Conservation (phyloP, 1,139 yeast species). For the Debaryomycetaceae sp. region DNA sequence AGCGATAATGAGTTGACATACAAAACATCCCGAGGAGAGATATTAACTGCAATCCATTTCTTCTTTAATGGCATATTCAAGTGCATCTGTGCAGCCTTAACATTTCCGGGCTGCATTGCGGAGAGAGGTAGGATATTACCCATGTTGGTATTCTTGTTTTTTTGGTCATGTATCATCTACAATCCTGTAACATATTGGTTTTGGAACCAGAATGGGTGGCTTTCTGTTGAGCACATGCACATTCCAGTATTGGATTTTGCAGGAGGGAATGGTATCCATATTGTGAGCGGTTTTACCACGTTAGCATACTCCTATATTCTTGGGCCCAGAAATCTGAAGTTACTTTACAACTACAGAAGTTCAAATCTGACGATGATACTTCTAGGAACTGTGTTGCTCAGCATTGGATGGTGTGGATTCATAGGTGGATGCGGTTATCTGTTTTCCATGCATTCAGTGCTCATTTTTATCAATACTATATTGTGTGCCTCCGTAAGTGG, state of each 20-base stretch:
- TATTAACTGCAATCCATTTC: slow-evolving; percentile 40
- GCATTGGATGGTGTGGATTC: slow-evolving; percentile 46
- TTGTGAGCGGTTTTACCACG: slow-evolving; percentile 57
- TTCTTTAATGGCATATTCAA: slow-evolving; percentile 52
- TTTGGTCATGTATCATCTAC: slow-evolving; percentile 57
- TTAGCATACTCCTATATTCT: slow-evolving; percentile 57
- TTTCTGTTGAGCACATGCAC: slow-evolving; percentile 33
- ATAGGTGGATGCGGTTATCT: slow-evolving; percentile 44
- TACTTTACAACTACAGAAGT: slow-evolving; percentile 34
- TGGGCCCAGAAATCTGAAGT: slow-evolving; percentile 49
- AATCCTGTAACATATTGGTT: slow-evolving; percentile 66
- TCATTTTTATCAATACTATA: slow-evolving; percentile 33
- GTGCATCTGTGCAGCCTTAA: slow-evolving; percentile 48
- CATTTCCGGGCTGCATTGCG: slow-evolving; percentile 56
- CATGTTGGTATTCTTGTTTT: slow-evolving; percentile 47
- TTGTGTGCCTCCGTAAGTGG: slow-evolving; percentile 36
- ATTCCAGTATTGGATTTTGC: slow-evolving; percentile 60
- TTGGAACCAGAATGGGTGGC: slow-evolving; percentile 62
- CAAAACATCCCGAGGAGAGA: slow-evolving; percentile 37
- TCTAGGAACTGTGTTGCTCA: slow-evolving; percentile 47
- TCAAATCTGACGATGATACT: slow-evolving; percentile 43
- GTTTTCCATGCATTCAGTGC: slow-evolving; percentile 32
- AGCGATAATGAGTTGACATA: slow-evolving; percentile 20
- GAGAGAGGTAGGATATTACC: slow-evolving; percentile 58
- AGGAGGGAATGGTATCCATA: slow-evolving; percentile 63